Conservation (phyloP, 352 stramenopile species). For the Globisporangium yorkense region DNA sequence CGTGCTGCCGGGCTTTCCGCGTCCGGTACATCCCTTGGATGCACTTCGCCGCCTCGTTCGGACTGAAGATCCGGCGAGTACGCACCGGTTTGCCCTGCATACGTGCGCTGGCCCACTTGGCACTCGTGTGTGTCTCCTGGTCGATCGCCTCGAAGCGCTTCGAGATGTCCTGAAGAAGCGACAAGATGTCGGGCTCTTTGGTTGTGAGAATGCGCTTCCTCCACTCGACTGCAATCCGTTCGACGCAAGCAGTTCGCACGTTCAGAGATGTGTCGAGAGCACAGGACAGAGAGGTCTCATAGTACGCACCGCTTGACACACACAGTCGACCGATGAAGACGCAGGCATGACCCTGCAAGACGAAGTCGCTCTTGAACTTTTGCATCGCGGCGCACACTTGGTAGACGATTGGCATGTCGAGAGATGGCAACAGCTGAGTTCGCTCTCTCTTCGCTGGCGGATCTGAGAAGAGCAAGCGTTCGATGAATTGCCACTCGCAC, state of each 20-base stretch:
- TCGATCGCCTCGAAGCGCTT: conserved; percentile 9
- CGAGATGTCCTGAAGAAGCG: conserved; percentile 15
- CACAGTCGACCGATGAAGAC: conserved; percentile 45
- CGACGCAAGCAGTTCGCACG: background rate
- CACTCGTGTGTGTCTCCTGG: conserved; percentile 8
- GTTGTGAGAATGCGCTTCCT: conserved; percentile 18
- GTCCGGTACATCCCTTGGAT: conserved; percentile 58
- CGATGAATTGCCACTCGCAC: too few species aligned
- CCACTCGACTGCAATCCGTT: conserved; percentile 22
- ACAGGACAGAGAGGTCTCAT: too few species aligned
- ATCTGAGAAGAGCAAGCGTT: background rate
- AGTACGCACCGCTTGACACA: conserved; percentile 16
- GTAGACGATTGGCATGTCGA: conserved; percentile 22
- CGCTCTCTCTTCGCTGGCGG: conserved; percentile 1
- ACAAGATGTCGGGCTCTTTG: conserved; percentile 17
- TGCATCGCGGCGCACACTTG: conserved; percentile 33
- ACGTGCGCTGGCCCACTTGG: conserved; percentile 24
- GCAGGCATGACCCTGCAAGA: conserved; percentile 28
- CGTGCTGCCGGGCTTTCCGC: conserved; percentile 35
- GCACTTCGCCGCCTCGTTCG: conserved; percentile 27
- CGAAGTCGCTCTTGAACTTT: conserved; percentile 41
- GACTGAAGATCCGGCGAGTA: conserved; percentile 12
- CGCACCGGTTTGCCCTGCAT: conserved; percentile 18
- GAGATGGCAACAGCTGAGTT: conserved; percentile 11
- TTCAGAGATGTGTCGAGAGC: background rate